These are phyloP conservation scores for Yamadazyma diddensiae DNA, from an alignment of 1,139 yeast genomes.

Conservation along the genomic window DNA sequence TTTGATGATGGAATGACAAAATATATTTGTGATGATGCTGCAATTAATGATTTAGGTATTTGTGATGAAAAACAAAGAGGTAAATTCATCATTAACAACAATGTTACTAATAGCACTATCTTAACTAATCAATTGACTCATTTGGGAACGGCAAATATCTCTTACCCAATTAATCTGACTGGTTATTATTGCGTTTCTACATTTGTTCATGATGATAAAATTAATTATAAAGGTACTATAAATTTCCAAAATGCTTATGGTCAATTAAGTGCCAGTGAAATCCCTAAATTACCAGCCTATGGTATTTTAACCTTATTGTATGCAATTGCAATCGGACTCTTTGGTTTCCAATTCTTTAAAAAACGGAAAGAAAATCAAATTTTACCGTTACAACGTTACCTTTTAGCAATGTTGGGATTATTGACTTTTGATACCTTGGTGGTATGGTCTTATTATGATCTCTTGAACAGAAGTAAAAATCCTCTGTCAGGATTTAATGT, in stretches of 20 bases:
- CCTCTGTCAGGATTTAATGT: constrained; percentile 60
- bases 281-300: constrained; percentile 86
- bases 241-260: constrained; percentile 92
- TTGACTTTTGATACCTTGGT: constrained; percentile 82
- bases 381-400: constrained; percentile 85
- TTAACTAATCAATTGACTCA: constrained; percentile 54
- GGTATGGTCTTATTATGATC: constrained; percentile 89
- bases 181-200: constrained; percentile 93
- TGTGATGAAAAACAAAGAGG: constrained; percentile 61
- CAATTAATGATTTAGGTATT: constrained; percentile 50
- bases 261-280: constrained; percentile 81
- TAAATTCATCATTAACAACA: constrained; percentile 53
- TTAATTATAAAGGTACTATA: constrained; percentile 59
- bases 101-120: constrained; percentile 50
- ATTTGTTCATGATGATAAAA: constrained; percentile 37
- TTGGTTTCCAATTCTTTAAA: constrained; percentile 81
- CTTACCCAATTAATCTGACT: constrained; percentile 66
- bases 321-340: constrained; percentile 74
- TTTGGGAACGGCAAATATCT: constrained; percentile 57
- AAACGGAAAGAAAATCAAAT: constrained; percentile 76
- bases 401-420: constrained; percentile 80
- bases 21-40: constrained; percentile 73
- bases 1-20: constrained; percentile 33
- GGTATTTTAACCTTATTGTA: constrained; percentile 84
- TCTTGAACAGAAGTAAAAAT: constrained; percentile 59